Conservation (phyloP, 2,329 filamentous ascomycete species). For the Aureobasidium sp. region DNA sequence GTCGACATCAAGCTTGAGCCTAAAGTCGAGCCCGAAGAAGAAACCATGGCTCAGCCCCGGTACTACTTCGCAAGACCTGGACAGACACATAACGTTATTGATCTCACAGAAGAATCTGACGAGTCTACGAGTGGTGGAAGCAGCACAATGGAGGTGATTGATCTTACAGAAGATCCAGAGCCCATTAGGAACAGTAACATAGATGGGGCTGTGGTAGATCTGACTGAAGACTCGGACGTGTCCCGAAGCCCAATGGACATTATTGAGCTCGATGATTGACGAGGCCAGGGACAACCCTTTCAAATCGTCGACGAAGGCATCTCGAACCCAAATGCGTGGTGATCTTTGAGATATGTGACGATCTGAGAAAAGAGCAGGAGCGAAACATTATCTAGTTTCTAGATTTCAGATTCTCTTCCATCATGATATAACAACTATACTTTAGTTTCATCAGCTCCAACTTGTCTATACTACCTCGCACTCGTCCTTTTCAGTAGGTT, state of each 20-base stretch:
- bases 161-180: background rate
- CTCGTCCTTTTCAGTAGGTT: too few species aligned
- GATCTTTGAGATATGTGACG: too few species aligned
- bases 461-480: too few species aligned
- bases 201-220: background rate
- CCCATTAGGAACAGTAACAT: background rate
- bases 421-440: too few species aligned
- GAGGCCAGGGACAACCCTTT: too few species aligned
- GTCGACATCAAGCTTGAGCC: background rate
- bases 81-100: background rate
- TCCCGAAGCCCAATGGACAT: background rate
- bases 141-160: background rate
- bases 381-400: background rate
- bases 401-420: too few species aligned
- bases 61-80: background rate
- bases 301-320: too few species aligned
- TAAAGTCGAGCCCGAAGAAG: background rate
- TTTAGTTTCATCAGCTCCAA: too few species aligned
- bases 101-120: background rate
- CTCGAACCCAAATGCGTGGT: too few species aligned
- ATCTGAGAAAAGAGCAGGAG: background rate
- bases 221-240: background rate
- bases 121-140: background rate
- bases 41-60: background rate
- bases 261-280: background rate